Conservation (phyloP, 495 filamentous ascomycete genomes). For the Viridothelium virens region DNA sequence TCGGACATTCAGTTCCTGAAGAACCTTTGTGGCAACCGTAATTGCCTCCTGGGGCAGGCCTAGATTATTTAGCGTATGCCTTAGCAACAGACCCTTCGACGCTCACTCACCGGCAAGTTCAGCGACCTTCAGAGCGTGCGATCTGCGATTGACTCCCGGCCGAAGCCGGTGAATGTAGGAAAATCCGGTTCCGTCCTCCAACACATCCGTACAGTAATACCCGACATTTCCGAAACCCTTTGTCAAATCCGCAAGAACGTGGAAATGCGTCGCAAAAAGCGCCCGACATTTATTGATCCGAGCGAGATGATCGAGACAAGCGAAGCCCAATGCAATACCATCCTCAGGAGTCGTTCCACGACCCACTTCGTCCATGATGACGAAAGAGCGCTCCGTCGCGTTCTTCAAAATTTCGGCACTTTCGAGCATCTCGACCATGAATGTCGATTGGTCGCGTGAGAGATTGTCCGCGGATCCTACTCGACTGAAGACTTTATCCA, state of each 20-base stretch:
- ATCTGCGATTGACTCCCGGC: constrained; percentile 74
- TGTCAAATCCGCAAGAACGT: constrained; percentile 72
- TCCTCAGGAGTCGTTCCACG: constrained; percentile 89
- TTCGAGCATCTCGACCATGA: constrained; percentile 85
- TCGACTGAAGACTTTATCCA: constrained; percentile 87
- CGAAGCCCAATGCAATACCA: constrained; percentile 82
- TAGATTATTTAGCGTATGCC: constrained; percentile 9
- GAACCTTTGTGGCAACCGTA: constrained; percentile 33
- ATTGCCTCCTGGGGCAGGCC: constrained; percentile 40
- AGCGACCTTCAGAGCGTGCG: constrained; percentile 89
- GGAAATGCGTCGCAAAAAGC: constrained; percentile 94
- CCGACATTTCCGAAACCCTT: constrained; percentile 55
- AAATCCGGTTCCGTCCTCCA: constrained; percentile 61
- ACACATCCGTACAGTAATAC: constrained; percentile 84
- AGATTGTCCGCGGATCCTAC: constrained; percentile 84
- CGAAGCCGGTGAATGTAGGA: constrained; percentile 78
- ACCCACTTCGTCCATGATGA: constrained; percentile 99
- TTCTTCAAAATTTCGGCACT: constrained; percentile 60
- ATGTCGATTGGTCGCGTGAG: constrained; percentile 86
- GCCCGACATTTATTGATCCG: constrained; percentile 65
- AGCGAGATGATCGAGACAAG: constrained; percentile 74
- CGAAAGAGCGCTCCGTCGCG: constrained; percentile 66
- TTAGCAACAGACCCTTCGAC: background rate
- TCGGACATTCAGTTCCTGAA: constrained; percentile 20
- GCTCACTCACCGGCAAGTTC: constrained; percentile 57